These are phyloP conservation scores for Fusarium hostae DNA, from an alignment of 2,329 filamentous ascomycete genomes.

Conservation along the genomic window DNA sequence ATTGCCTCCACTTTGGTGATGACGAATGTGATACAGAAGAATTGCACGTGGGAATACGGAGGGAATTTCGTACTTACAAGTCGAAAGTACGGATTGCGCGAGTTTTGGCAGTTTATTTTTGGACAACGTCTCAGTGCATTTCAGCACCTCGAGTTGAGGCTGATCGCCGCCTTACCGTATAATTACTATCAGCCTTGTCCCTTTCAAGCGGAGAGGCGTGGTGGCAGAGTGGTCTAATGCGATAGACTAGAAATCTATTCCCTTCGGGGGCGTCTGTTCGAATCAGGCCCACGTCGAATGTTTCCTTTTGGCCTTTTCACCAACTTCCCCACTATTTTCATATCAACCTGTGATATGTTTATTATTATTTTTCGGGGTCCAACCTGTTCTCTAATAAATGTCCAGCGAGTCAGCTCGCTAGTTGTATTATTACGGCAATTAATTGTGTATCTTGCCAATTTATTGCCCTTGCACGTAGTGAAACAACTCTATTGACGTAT, in stretches of 20 bases:
- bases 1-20: not conserved
- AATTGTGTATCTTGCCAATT: too few species aligned
- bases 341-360: accelerated
- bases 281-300: conserved; percentile 26
- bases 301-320: not conserved
- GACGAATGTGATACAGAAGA: not conserved
- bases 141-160: accelerated
- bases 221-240: conserved; percentile 35
- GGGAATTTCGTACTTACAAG: not conserved
- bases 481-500: not conserved
- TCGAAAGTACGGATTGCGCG: not conserved
- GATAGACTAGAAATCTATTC: conserved; percentile 36
- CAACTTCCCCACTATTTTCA: accelerated
- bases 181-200: too few species aligned
- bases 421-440: too few species aligned
- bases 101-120: not conserved
- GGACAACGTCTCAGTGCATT: too few species aligned
- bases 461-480: too few species aligned
- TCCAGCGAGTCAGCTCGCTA: too few species aligned
- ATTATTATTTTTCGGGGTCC: accelerated
- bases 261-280: conserved; percentile 32
- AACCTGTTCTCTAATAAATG: too few species aligned
- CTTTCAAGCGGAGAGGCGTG: too few species aligned
- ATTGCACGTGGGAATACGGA: not conserved
- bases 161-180: too few species aligned